Conservation (phyloP, 2,329 filamentous ascomycete genomes). For the Claviceps maximensis region DNA sequence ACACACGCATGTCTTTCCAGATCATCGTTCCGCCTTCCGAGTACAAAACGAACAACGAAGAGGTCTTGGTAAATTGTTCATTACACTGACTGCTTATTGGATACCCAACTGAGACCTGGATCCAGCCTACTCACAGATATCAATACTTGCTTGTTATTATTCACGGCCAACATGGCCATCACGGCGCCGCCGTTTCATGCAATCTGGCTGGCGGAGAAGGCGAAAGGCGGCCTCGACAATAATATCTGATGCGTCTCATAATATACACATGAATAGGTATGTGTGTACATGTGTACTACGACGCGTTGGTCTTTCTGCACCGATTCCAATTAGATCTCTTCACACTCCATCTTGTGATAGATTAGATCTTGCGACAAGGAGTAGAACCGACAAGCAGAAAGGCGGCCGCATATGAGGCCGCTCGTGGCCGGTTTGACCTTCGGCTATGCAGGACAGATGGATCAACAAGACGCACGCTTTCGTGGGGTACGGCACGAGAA, state of each 20-base stretch:
- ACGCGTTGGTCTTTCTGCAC: background rate
- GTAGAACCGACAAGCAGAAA: background rate
- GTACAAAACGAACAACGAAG: background rate
- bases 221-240: background rate
- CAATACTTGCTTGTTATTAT: background rate
- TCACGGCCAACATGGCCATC: background rate
- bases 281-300: too few species aligned
- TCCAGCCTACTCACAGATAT: background rate
- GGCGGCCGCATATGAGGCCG: constrained; percentile 1
- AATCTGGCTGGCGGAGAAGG: background rate
- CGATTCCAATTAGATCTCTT: background rate
- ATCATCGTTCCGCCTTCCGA: background rate
- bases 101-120: background rate
- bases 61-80: too few species aligned
- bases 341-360: background rate
- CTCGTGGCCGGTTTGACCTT: background rate
- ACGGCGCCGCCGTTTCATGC: background rate
- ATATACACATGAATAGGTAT: background rate
- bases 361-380: background rate
- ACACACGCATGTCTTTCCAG: background rate
- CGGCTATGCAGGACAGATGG: constrained; percentile 2
- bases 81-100: too few species aligned
- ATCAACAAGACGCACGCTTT: background rate
- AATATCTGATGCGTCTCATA: background rate
- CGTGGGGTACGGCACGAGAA: background rate